Base-by-base conservation (phyloP, 306 rosid genomes). In the Cicer chorassanicum region DNA sequence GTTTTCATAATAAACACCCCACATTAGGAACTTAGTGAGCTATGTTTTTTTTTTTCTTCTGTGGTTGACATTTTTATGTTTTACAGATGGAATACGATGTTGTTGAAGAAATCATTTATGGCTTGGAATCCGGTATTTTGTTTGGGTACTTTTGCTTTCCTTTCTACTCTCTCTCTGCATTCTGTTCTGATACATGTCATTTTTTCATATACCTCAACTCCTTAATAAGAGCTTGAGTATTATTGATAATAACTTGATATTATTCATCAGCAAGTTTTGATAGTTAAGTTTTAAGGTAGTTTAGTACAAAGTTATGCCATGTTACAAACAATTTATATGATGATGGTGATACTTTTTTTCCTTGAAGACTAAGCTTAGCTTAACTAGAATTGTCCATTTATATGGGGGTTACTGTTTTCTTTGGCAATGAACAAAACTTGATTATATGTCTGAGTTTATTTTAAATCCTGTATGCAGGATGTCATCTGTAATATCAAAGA, bases 81-180 rank as follows among this genome's bases (percentile, higher is more conserved):
- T 53, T 84, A 74, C 92, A 93, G 98, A 85, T 93, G 94, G 95
- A 90, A 82, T 88, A 84, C 68, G 96, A 94, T 82, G 97, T 90
- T 61, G 93, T 91, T 62, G 98, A 94, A 79, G 98, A 94, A 81
- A 88, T 91, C 69, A 94, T 94, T 82, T 91, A 86, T 18, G 97
- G 98, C 79, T 81, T 94, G 90, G 98, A 94, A 82, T 94, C 98
- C 64, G 98, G 98, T 74, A 84, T 93, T 85, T 82, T 93, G 88
- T 93, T 93, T 71, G 98, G 98, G 98, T 93, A 88, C 54, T 65
- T 21, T 54, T 59, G 62, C 67, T 43, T 74, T 82, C 77, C 82
- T 68, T 8, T 65, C 42, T 67, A 6, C 44, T 38, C 43, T 45
- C 64, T 74, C 73, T 13, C 1, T 56, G 49, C 72, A 13, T 76